Conservation (phyloP, 495 filamentous ascomycete species). For the Lasiosphaeriaceae sp. region DNA sequence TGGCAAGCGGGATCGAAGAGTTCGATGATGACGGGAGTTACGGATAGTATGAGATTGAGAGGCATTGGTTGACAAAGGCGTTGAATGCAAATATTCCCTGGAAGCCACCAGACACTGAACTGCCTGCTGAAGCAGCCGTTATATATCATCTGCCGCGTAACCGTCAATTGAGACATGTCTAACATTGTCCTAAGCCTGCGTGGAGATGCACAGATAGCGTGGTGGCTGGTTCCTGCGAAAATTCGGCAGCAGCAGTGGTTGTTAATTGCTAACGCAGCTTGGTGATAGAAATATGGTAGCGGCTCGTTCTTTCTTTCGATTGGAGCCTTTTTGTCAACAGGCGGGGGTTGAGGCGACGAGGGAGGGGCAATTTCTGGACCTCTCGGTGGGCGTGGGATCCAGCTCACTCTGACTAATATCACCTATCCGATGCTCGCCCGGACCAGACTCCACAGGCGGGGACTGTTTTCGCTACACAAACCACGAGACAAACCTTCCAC, state of each 20-base stretch:
- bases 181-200: too few relatives aligned
- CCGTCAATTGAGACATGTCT: too few relatives aligned
- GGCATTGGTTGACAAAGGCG: too few relatives aligned
- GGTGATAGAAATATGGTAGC: conserved; percentile 22
- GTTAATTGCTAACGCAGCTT: conserved; percentile 24
- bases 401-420: conserved; percentile 17
- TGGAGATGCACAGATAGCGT: not conserved
- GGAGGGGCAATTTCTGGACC: conserved; percentile 23
- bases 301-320: conserved; percentile 13
- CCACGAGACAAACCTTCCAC: not conserved
- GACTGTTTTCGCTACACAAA: not conserved
- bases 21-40: too few relatives aligned
- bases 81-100: too few relatives aligned
- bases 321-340: conserved; percentile 10
- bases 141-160: not conserved
- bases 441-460: not conserved
- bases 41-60: too few relatives aligned
- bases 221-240: not conserved
- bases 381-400: conserved; percentile 28
- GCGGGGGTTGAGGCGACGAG: not conserved
- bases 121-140: too few relatives aligned
- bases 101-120: too few relatives aligned
- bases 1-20: too few relatives aligned
- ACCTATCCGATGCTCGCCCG: conserved; percentile 9
- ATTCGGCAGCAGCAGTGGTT: not conserved